Percentiles rank a stretch among this genome's conserved stretches.
Evolutionary conservation across 2,329 filamentous ascomycete species (phyloP).

Genomic region (Colletotrichum chrysophilum): DNA sequence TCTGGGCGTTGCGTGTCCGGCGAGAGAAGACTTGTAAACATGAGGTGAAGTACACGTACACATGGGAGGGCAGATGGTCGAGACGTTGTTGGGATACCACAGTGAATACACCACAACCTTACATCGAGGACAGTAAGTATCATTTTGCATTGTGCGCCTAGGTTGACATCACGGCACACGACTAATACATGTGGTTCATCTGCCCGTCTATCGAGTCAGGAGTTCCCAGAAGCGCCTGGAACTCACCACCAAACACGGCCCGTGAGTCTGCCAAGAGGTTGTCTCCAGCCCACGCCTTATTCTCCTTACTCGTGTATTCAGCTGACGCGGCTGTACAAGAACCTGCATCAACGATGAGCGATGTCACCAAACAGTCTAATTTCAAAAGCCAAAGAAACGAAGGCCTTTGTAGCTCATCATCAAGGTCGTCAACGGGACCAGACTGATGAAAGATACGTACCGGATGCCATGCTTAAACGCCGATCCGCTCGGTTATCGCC

Average conservation of each 20-base stretch:
- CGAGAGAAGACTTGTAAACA: neutral
- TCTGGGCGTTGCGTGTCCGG: neutral
- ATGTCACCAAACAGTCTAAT: neutral
- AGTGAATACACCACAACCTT: neutral
- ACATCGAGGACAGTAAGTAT: neutral
- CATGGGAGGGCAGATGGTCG: neutral
- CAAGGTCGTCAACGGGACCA: neutral
- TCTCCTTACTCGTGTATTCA: neutral
- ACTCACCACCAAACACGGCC: neutral
- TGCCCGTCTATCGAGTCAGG: neutral
- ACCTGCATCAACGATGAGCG: accelerated
- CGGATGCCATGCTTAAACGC: neutral
- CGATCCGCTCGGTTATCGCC: neutral
- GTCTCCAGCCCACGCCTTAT: neutral
- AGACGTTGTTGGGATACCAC: neutral
- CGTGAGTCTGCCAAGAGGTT: neutral
- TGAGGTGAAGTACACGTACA: neutral
- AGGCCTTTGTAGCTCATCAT: neutral
- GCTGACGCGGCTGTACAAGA: neutral
- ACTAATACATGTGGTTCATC: neutral
- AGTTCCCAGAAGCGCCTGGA: neutral
- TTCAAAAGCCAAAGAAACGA: neutral
- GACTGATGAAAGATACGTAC: neutral
- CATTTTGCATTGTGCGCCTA: neutral
- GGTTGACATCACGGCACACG: accelerated